These are phyloP conservation scores for Chytriomyces sp. DNA, from an alignment of 192 early-diverging fungal genomes.

Conservation along the genomic window DNA sequence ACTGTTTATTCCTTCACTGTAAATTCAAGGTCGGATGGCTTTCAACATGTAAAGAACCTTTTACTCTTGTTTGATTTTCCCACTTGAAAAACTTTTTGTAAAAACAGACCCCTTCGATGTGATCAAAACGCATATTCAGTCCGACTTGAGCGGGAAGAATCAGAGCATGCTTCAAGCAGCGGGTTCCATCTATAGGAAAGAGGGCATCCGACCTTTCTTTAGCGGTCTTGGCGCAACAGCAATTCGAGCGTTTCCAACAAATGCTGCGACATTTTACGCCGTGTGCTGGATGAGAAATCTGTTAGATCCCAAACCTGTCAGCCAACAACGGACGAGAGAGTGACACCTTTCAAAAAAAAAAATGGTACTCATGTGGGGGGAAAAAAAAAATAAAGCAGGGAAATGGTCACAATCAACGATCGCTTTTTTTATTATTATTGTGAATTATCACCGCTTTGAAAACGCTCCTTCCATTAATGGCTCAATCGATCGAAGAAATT, in stretches of 20 bases:
- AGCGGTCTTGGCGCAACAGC: slow-evolving; percentile 51
- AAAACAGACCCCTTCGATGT: slow-evolving; percentile 53
- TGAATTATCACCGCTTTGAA: too few relatives aligned
- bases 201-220: slow-evolving; percentile 51
- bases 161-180: slow-evolving; percentile 19
- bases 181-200: slow-evolving; percentile 36
- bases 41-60: slow-evolving; percentile 32
- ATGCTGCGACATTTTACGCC: slow-evolving; percentile 57
- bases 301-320: not conserved
- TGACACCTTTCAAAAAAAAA: not conserved
- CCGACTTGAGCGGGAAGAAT: slow-evolving; percentile 22
- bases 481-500: slow-evolving; percentile 1
- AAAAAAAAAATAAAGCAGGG: too few relatives aligned
- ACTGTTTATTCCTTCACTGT: too few relatives aligned
- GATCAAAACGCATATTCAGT: slow-evolving; percentile 58
- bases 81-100: too few relatives aligned
- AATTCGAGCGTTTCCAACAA: slow-evolving; percentile 59
- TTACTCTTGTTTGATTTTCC: too few relatives aligned
- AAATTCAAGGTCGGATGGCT: slow-evolving; percentile 41
- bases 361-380: too few relatives aligned
- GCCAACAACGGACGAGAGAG: not conserved
- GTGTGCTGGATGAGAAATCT: slow-evolving; percentile 35
- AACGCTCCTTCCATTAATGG: too few relatives aligned
- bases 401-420: not conserved
- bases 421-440: not conserved